Evolutionary conservation across 345 rosid genomes (phyloP).

Genomic region (Ailanthus altissimus): DNA sequence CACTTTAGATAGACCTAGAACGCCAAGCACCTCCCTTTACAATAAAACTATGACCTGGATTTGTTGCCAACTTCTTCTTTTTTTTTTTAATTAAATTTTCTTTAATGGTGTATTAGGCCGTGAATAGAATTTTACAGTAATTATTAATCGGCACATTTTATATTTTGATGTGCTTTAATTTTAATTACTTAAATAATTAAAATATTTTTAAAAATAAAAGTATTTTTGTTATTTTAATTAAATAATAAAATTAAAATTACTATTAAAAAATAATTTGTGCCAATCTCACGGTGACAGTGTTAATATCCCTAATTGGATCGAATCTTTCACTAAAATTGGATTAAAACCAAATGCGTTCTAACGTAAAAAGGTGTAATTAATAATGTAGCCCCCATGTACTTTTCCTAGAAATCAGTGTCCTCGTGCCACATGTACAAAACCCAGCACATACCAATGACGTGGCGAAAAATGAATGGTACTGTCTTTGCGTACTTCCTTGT

Average conservation of each 20-base stretch:
- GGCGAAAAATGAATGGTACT: not conserved
- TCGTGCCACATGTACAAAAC: not conserved
- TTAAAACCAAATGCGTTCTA: not conserved
- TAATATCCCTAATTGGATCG: not conserved
- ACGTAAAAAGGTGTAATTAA: too few relatives aligned
- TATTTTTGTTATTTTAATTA: too few relatives aligned
- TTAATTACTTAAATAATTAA: too few relatives aligned
- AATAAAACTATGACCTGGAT: not conserved
- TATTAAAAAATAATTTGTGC: too few relatives aligned
- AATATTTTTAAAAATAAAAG: too few relatives aligned
- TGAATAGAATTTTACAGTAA: not conserved
- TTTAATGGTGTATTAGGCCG: not conserved
- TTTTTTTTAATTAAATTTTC: not conserved
- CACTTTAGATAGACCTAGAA: slow-evolving; percentile 30
- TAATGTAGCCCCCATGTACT: not conserved
- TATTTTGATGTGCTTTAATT: too few relatives aligned
- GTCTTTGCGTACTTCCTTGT: too few relatives aligned
- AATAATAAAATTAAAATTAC: too few relatives aligned
- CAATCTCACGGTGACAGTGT: too few relatives aligned
- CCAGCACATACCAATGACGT: not conserved
- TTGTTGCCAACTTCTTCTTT: not conserved
- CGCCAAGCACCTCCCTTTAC: not conserved
- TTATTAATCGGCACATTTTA: too few relatives aligned
- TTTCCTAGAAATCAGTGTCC: not conserved
- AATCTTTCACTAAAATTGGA: not conserved